Percentiles rank a stretch among this genome's conserved stretches.
These are phyloP conservation scores for Podila horticola DNA, from an alignment of 192 early-diverging fungal genomes.

Conservation along the genomic window DNA sequence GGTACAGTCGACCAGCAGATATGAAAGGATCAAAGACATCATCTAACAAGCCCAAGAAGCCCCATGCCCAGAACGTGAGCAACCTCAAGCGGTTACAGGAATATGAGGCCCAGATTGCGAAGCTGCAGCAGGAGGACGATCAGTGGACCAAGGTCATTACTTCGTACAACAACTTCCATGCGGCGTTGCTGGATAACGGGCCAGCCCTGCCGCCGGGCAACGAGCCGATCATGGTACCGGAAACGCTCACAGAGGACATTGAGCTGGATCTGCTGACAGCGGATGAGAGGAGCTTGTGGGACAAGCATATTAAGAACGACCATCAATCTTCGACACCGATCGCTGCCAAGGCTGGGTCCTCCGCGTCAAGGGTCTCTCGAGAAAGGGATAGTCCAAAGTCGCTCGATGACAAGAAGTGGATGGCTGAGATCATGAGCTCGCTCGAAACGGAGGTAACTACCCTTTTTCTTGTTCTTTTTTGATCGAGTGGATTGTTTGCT, in stretches of 20 bases:
- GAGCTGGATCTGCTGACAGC: constrained; percentile 32
- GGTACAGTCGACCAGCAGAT: constrained; percentile 37
- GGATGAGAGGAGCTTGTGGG: constrained; percentile 42
- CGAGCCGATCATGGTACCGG: constrained; percentile 12
- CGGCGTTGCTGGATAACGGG: constrained; percentile 32
- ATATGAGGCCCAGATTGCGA: constrained; percentile 41
- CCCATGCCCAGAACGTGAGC: constrained; percentile 35
- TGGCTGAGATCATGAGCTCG: constrained; percentile 35
- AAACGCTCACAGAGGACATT: constrained; percentile 15
- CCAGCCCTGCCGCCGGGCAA: constrained; percentile 20
- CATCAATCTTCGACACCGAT: background rate
- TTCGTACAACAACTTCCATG: constrained; percentile 48
- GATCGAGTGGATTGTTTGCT: background rate
- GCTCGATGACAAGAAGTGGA: constrained; percentile 33
- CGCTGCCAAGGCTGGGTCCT: background rate
- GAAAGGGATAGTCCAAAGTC: background rate
- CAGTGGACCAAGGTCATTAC: constrained; percentile 40
- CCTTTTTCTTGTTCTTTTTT: background rate
- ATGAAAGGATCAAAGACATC: constrained; percentile 3
- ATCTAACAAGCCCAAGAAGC: constrained; percentile 26
- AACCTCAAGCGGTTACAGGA: constrained; percentile 30
- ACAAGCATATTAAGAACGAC: constrained; percentile 29
- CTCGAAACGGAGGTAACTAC: constrained; percentile 43
- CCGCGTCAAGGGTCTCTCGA: background rate
- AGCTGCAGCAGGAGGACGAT: constrained; percentile 40